phyloP scores from a whole-genome alignment of 2,329 filamentous ascomycete species.

The Fusarium sp. region DNA sequence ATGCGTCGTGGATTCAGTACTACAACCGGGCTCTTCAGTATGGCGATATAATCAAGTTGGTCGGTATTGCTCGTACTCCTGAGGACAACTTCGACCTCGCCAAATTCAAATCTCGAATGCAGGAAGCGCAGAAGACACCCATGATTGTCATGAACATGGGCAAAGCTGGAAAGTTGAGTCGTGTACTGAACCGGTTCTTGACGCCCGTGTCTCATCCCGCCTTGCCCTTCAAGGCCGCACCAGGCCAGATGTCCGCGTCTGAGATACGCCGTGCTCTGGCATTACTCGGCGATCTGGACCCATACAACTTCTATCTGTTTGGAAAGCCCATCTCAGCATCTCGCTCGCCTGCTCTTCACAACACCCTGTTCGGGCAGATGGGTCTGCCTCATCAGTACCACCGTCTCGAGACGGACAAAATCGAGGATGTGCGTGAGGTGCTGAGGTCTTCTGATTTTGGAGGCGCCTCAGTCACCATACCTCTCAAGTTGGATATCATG shows the following conservation, averaged over 20 bases:
- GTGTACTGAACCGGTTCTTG: slow-evolving; percentile 90
- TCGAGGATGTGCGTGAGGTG: slow-evolving; percentile 67
- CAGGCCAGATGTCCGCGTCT: slow-evolving; percentile 88
- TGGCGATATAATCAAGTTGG: slow-evolving; percentile 93
- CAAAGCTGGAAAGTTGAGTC: slow-evolving; percentile 82
- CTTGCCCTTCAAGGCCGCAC: slow-evolving; percentile 92
- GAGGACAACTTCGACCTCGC: slow-evolving; percentile 89
- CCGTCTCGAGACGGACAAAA: slow-evolving; percentile 76
- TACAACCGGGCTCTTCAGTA: slow-evolving; percentile 92
- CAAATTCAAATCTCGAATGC: slow-evolving; percentile 82
- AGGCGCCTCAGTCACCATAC: slow-evolving; percentile 94
- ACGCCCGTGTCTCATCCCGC: slow-evolving; percentile 92
- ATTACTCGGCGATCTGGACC: slow-evolving; percentile 79
- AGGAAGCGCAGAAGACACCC: slow-evolving; percentile 77
- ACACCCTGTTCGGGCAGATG: slow-evolving; percentile 77
- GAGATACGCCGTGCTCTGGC: slow-evolving; percentile 85
- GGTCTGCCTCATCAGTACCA: slow-evolving; percentile 89
- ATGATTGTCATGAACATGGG: slow-evolving; percentile 98
- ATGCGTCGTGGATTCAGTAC: slow-evolving; percentile 89
- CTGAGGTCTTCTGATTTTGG: slow-evolving; percentile 82
- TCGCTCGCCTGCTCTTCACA: slow-evolving; percentile 89
- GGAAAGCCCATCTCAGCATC: slow-evolving; percentile 85
- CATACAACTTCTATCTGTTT: slow-evolving; percentile 85
- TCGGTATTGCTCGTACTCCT: slow-evolving; percentile 78
- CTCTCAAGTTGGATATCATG: slow-evolving; percentile 90